Evolutionary conservation across 2,329 filamentous ascomycete species (phyloP).

Genomic region (Rhytidhysteron rufulum): DNA sequence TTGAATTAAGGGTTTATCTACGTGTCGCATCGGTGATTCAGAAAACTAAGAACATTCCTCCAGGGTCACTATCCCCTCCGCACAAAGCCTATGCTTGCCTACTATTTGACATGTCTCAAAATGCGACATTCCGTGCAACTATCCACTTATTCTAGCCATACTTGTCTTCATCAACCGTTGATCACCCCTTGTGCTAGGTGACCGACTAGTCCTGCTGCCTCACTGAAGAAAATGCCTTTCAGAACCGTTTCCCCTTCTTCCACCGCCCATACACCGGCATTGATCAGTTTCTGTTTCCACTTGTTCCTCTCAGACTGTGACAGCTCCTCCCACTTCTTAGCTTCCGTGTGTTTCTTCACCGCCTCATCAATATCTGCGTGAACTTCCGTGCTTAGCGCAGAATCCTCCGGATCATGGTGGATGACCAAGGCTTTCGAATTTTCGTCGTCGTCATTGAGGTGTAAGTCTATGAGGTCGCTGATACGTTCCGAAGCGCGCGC

Average conservation of each 20-base stretch:
- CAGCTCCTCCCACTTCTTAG: slow-evolving; percentile 69
- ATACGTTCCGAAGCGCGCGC: slow-evolving; percentile 26
- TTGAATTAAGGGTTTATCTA: too few relatives aligned
- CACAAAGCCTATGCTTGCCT: too few relatives aligned
- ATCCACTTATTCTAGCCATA: too few relatives aligned
- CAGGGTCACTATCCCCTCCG: too few relatives aligned
- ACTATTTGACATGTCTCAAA: too few relatives aligned
- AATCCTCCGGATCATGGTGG: slow-evolving; percentile 33
- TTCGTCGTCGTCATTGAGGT: slow-evolving; percentile 13
- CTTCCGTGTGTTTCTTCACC: slow-evolving; percentile 40
- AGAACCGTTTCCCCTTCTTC: slow-evolving; percentile 73
- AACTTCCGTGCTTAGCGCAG: slow-evolving; percentile 40
- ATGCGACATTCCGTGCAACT: too few relatives aligned
- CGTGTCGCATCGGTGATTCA: too few relatives aligned
- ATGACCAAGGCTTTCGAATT: slow-evolving; percentile 41
- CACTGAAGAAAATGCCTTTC: slow-evolving; percentile 72
- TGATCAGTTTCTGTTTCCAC: slow-evolving; percentile 67
- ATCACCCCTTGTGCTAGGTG: slow-evolving; percentile 27
- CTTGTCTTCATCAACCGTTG: slow-evolving; percentile 15
- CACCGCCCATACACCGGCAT: slow-evolving; percentile 75
- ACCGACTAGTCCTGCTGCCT: slow-evolving; percentile 59
- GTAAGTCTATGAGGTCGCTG: slow-evolving; percentile 28
- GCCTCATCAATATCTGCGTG: slow-evolving; percentile 29
- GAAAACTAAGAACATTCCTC: too few relatives aligned
- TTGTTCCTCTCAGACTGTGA: slow-evolving; percentile 56